Conservation (phyloP, 345 rosid species). For the Camelina laxa region DNA sequence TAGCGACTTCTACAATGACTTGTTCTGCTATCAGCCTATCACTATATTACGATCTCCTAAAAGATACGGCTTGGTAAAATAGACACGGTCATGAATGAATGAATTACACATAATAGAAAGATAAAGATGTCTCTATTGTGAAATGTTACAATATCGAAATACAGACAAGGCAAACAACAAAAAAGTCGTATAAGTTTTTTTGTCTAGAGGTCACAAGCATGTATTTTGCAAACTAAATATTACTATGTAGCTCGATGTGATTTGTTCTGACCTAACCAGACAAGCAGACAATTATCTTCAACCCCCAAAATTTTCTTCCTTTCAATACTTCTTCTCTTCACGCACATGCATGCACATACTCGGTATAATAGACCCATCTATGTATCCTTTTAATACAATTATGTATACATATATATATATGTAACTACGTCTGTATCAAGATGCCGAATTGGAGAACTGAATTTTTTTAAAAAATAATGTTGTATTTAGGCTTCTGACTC, state of each 20-base stretch:
- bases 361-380: constrained; percentile 1
- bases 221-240: constrained; percentile 3
- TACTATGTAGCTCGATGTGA: constrained; percentile 44
- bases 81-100: no score
- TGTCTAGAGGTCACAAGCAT: constrained; percentile 36
- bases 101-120: no score
- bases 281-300: constrained; percentile 41
- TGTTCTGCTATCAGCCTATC: no score
- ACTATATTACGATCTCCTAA: no score
- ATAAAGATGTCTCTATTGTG: no score
- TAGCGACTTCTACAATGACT: no score
- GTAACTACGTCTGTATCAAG: constrained; percentile 1
- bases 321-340: constrained; percentile 19
- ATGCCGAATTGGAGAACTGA: background rate
- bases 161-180: constrained; percentile 12
- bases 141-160: background rate
- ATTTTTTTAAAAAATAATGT: background rate
- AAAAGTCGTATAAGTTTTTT: background rate
- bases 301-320: constrained; percentile 19
- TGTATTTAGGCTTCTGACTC: constrained; percentile 26
- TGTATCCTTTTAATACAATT: background rate
- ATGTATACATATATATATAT: no score
- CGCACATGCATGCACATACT: constrained; percentile 39
- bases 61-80: no score
- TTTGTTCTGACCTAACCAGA: constrained; percentile 40